Conservation (phyloP, 2,329 filamentous ascomycete species). For the Cladosporium colombiae region DNA sequence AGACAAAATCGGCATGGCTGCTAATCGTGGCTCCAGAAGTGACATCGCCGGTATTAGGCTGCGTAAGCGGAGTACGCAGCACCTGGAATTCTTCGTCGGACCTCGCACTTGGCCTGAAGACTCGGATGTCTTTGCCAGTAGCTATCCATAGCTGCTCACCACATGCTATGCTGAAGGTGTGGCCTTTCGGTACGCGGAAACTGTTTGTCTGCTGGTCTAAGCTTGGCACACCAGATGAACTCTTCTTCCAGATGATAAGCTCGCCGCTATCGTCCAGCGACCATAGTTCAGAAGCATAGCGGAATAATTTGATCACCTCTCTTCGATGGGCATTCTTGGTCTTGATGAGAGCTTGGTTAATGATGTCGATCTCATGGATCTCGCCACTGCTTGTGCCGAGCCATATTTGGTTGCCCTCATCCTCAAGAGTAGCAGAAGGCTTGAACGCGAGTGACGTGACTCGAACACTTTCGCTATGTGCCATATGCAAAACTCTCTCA, state of each 20-base stretch:
- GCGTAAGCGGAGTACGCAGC: conserved; percentile 67
- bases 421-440: conserved; percentile 71
- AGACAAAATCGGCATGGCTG: conserved; percentile 75
- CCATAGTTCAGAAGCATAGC: conserved; percentile 89
- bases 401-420: conserved; percentile 83
- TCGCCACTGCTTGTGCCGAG: conserved; percentile 87
- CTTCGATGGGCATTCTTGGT: conserved; percentile 74
- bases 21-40: conserved; percentile 78
- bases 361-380: conserved; percentile 83
- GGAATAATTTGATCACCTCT: conserved; percentile 81
- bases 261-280: conserved; percentile 87
- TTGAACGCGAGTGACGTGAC: conserved; percentile 83
- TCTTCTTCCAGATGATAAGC: conserved; percentile 82
- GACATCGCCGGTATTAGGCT: conserved; percentile 78
- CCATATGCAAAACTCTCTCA: conserved; percentile 75
- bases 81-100: conserved; percentile 73
- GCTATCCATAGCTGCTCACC: conserved; percentile 85
- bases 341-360: conserved; percentile 67
- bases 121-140: conserved; percentile 78
- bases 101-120: conserved; percentile 74
- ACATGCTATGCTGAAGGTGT: conserved; percentile 87
- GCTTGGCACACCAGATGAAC: conserved; percentile 69
- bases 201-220: conserved; percentile 72
- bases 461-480: conserved; percentile 82
- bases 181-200: conserved; percentile 76